Base-by-base conservation (phyloP, 2,329 filamentous ascomycete genomes). In the Microascus cirrosus region DNA sequence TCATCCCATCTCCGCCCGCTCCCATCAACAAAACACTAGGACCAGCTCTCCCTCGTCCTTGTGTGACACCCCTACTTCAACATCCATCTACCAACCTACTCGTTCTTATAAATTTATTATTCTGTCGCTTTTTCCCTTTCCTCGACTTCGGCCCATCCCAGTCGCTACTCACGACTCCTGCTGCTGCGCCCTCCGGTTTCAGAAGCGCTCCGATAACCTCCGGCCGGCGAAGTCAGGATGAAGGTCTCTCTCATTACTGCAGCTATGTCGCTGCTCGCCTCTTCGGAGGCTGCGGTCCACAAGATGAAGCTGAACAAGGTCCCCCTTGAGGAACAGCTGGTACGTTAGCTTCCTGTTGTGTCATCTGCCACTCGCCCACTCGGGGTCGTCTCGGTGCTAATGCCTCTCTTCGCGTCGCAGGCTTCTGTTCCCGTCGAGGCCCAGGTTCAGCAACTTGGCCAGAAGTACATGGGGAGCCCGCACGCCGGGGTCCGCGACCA, bases 261-360 rank as follows among this genome's bases (percentile, higher is more conserved):
- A 76, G 85, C 86, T 68, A 81, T 86, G 28, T 32, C 28, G 78
- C 84, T 95, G 80, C 81, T 92, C 69, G 88, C 89, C 78, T 85
- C 87, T 71, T 88, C 88, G 71, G 82, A 89, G 70, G 93, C 90
- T 66, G 90, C 85, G 68, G 81, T 96, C 64, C 90, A 97, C 84
- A 95, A 90, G 82, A 87, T 96, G 83, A 94, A 95, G 82, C 86
- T 99, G 69, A 89, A 96, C 83, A 99, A 99, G 87, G 78, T 97
- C 62, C 87, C 94, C 65, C 79, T 99, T 60, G 82, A 86, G 55
- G 90, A 97, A 73, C 94, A 97, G 79, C 83, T 99, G 69, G 92
- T 95, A 78, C 71, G 88, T 79, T 48, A n/a, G n/a, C 24, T 12
- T 24, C 25, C 2, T 28, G 48, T 35, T n/a, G 13, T 15, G 32